Conservation (phyloP, 2,329 filamentous ascomycete species). For the Capronia epimyces region DNA sequence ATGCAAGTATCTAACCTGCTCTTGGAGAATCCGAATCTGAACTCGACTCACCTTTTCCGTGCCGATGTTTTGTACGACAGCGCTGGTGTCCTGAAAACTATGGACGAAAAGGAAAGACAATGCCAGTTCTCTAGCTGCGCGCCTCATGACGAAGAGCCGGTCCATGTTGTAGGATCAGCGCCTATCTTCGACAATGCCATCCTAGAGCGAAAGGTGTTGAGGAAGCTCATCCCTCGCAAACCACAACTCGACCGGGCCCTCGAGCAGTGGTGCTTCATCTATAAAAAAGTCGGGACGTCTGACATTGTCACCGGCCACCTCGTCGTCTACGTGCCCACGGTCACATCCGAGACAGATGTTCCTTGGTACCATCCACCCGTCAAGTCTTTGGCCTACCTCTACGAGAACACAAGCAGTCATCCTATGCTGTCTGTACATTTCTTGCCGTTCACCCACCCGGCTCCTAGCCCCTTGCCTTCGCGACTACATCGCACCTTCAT, state of each 20-base stretch:
- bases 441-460: slow-evolving; percentile 39
- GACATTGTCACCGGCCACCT: slow-evolving; percentile 34
- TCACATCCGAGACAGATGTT: slow-evolving; percentile 54
- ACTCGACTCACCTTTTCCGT: slow-evolving; percentile 54
- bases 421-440: slow-evolving; percentile 48
- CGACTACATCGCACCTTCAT: slow-evolving; percentile 39
- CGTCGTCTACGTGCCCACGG: slow-evolving; percentile 75
- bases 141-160: background rate
- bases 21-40: slow-evolving; percentile 53
- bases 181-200: slow-evolving; percentile 32
- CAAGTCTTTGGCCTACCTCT: slow-evolving; percentile 64
- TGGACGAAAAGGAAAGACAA: slow-evolving; percentile 32
- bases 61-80: slow-evolving; percentile 58
- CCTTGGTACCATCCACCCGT: slow-evolving; percentile 87
- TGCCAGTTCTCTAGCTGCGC: slow-evolving; percentile 6
- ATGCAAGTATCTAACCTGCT: slow-evolving; percentile 48
- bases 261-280: slow-evolving; percentile 77
- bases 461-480: slow-evolving; percentile 34
- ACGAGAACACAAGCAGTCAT: slow-evolving; percentile 29
- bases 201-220: slow-evolving; percentile 61
- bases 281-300: slow-evolving; percentile 33
- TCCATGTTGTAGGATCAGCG: slow-evolving; percentile 17
- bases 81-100: slow-evolving; percentile 35
- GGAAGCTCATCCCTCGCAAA: slow-evolving; percentile 77
- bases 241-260: slow-evolving; percentile 66